Percentiles rank a stretch among this genome's conserved stretches.
Evolutionary conservation across 2,329 filamentous ascomycete species (phyloP).

Genomic region (Penicillium italicum): DNA sequence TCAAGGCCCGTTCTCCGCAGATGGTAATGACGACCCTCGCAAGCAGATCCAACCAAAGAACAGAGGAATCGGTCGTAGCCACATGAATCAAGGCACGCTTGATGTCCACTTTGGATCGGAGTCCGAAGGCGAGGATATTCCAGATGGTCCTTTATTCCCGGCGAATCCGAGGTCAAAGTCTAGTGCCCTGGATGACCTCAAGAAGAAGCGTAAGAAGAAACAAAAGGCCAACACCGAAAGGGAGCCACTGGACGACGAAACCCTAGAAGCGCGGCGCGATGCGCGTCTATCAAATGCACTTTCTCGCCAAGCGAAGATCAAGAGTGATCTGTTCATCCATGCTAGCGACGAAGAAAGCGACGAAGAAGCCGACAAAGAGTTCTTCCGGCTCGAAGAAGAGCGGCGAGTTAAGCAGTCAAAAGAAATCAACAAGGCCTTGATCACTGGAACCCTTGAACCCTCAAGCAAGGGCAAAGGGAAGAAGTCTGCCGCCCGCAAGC

Average conservation of each 20-base stretch:
- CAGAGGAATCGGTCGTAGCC: slow-evolving; percentile 39
- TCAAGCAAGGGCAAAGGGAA: slow-evolving; percentile 30
- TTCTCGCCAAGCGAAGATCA: slow-evolving; percentile 76
- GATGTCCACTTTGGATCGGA: slow-evolving; percentile 68
- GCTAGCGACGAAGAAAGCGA: slow-evolving; percentile 89
- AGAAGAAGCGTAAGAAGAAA: slow-evolving; percentile 59
- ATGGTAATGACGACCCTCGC: slow-evolving; percentile 69
- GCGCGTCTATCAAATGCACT: slow-evolving; percentile 64
- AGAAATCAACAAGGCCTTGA: slow-evolving; percentile 49
- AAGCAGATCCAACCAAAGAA: slow-evolving; percentile 72
- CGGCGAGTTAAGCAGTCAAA: slow-evolving; percentile 56
- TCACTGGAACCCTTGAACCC: slow-evolving; percentile 36
- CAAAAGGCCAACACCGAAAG: slow-evolving; percentile 44
- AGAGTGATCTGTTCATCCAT: slow-evolving; percentile 76
- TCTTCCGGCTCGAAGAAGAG: slow-evolving; percentile 72
- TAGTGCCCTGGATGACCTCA: slow-evolving; percentile 56
- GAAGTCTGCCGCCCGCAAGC: slow-evolving; percentile 28
- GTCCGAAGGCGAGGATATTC: slow-evolving; percentile 58
- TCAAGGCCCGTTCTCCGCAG: slow-evolving; percentile 72
- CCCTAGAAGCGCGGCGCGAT: slow-evolving; percentile 56
- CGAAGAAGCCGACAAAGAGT: slow-evolving; percentile 66
- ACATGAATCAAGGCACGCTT: slow-evolving; percentile 33
- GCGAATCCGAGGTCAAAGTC: slow-evolving; percentile 47
- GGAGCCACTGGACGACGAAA: slow-evolving; percentile 61
- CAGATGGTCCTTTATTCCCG: slow-evolving; percentile 64